Evolutionary conservation across 768 basidiomycete species (phyloP).

Genomic region (Tephrocybe sp.): DNA sequence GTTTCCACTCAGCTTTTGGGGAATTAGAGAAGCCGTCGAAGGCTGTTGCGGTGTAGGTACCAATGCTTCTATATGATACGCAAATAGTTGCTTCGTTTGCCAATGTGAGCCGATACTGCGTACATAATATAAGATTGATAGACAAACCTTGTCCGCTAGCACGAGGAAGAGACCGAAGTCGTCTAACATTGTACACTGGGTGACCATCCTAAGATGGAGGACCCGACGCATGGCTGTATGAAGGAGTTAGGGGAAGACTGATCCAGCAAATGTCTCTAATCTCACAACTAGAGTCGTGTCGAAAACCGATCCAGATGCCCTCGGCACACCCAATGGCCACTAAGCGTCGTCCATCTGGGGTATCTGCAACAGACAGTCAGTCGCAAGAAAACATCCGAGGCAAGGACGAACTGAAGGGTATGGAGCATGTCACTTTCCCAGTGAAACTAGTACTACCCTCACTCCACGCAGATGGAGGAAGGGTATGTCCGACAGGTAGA

Average conservation of each 20-base stretch:
- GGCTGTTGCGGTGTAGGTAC: constrained; percentile 82
- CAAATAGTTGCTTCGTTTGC: constrained; percentile 72
- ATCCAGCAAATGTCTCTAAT: neutral
- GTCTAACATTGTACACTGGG: constrained; percentile 92
- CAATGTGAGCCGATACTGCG: neutral
- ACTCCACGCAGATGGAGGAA: constrained; percentile 56
- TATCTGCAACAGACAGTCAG: constrained; percentile 52
- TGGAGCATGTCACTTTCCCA: constrained; percentile 92
- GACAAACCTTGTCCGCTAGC: constrained; percentile 79
- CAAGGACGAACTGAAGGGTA: constrained; percentile 74
- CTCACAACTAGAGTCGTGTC: constrained; percentile 83
- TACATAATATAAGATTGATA: constrained; percentile 26
- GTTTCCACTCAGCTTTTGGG: constrained; percentile 85
- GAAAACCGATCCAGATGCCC: constrained; percentile 93
- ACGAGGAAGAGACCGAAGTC: constrained; percentile 98
- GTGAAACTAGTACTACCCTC: constrained; percentile 73
- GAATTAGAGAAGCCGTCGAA: constrained; percentile 70
- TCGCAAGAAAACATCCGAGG: neutral
- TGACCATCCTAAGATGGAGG: constrained; percentile 87
- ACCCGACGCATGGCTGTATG: constrained; percentile 82
- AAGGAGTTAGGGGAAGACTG: constrained; percentile 31
- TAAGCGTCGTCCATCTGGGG: constrained; percentile 75
- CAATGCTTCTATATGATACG: constrained; percentile 94
- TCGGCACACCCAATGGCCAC: constrained; percentile 91
- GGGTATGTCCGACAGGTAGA: constrained; percentile 54